These are phyloP conservation scores for Macrolepiota fuliginosa DNA, from an alignment of 768 basidiomycete species.

Conservation along the genomic window DNA sequence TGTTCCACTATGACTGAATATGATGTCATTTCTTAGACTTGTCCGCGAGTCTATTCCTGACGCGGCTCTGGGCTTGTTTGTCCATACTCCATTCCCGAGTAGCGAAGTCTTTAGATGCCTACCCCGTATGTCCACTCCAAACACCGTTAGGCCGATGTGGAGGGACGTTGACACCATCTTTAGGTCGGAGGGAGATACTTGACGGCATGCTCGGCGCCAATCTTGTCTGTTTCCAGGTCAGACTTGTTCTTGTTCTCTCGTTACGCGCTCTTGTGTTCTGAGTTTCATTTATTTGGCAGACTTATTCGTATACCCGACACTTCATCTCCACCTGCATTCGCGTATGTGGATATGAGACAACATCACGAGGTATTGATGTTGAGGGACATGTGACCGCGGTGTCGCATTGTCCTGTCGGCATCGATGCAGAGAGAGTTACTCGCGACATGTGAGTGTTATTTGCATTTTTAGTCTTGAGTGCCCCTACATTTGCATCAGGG, in stretches of 20 bases:
- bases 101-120: slow-evolving; percentile 95
- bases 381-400: slow-evolving; percentile 83
- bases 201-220: slow-evolving; percentile 98
- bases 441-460: slow-evolving; percentile 60
- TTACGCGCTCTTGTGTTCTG: not conserved
- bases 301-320: slow-evolving; percentile 93
- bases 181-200: slow-evolving; percentile 86
- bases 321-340: slow-evolving; percentile 94
- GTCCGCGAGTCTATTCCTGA: slow-evolving; percentile 69
- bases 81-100: slow-evolving; percentile 97
- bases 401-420: slow-evolving; percentile 91
- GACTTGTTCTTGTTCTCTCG: slow-evolving; percentile 14
- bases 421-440: slow-evolving; percentile 89
- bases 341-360: slow-evolving; percentile 93
- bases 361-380: slow-evolving; percentile 71
- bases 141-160: slow-evolving; percentile 1
- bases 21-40: slow-evolving; percentile 37
- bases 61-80: slow-evolving; percentile 84
- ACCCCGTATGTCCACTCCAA: slow-evolving; percentile 59
- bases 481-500: not conserved
- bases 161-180: not conserved
- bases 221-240: slow-evolving; percentile 88
- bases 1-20: not conserved
- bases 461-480: not conserved
- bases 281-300: slow-evolving; percentile 33